Evolutionary conservation across 2,329 filamentous ascomycete species (phyloP), one percentile per base, ranked within the genome.

Genomic region (Ilyonectria sp.): DNA sequence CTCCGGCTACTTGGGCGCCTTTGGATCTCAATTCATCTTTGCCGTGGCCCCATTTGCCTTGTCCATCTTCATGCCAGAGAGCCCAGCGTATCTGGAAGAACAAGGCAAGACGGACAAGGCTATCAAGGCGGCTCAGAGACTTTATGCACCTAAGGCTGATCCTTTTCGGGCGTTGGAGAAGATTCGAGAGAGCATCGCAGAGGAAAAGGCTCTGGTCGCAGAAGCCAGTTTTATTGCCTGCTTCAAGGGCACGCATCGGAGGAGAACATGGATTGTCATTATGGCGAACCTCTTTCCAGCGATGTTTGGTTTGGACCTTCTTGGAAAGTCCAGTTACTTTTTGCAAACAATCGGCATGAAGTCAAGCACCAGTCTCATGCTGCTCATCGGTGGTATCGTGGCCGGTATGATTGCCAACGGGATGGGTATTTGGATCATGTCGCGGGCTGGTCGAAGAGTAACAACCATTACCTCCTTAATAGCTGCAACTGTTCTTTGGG

Each of bases 341-440:
- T 40, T 81, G 3, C 73, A 76, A n/a, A 75, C 74, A 0, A 68
- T 80, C 15, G 79, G 79, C 0, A 75, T 81, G 71, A 62, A 61
- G 1, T 73, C 78, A 1, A 68, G 67, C 2, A 52, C 71, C 1
- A 80, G 79, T 9, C 74, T 87, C 5, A 74, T 87, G n/a, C 79
- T 87, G 47, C 76, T 86, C 10, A 82, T 86, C 21, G 66, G 83
- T 0, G 85, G 85, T 1, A 81, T 87, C 47, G 79, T 82, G 0
- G 74, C 85, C 2, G 85, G 84, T 2, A 73, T 87, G 9, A 23
- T 84, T 1, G 81, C 82, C 5, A 87, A 87, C 40, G 77, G 78
- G 0, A 65, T 80, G 1, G 81, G 82, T 0, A 79, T 87, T 29
- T 86, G 82, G 82, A 74, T 84, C 0, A 74, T 86, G 46, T 80